Percentiles rank a stretch among this genome's conserved stretches.
Evolutionary conservation across 2,329 filamentous ascomycete genomes (phyloP).

Genomic region (Dendrostoma leiphaemia): DNA sequence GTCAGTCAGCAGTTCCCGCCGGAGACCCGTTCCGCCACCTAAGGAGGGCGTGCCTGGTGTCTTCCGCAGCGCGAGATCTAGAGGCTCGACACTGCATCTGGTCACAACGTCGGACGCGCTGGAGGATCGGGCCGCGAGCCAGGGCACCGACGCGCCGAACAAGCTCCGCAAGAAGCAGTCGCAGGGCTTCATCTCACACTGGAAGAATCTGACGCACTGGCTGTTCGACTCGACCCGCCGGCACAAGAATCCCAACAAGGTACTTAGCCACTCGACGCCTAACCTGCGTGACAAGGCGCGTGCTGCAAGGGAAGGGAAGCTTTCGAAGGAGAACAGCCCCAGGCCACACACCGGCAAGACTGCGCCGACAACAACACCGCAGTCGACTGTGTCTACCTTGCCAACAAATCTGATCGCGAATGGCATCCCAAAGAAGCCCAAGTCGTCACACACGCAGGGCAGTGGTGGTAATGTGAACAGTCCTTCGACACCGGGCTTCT

Average conservation of each 20-base stretch:
- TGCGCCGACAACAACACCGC: conserved; percentile 37
- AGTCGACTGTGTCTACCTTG: conserved; percentile 38
- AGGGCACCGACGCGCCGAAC: conserved; percentile 33
- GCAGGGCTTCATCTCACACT: conserved; percentile 57
- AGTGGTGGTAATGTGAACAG: conserved; percentile 29
- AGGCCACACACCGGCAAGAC: conserved; percentile 61
- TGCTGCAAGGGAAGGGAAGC: conserved; percentile 36
- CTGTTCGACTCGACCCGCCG: conserved; percentile 57
- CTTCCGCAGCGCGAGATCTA: conserved; percentile 65
- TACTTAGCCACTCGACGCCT: conserved; percentile 57
- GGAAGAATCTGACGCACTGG: conserved; percentile 66
- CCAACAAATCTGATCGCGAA: conserved; percentile 52
- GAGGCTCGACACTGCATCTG: conserved; percentile 83
- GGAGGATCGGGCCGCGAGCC: conserved; percentile 29
- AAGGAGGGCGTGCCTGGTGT: conserved; percentile 72
- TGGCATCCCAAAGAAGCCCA: conserved; percentile 34
- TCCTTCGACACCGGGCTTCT: conserved; percentile 29
- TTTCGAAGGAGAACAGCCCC: conserved; percentile 52
- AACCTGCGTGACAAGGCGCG: conserved; percentile 54
- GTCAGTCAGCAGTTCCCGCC: conserved; percentile 73
- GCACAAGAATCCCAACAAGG: conserved; percentile 46
- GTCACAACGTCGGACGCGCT: conserved; percentile 64
- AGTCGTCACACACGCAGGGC: conserved; percentile 19
- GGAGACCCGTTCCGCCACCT: conserved; percentile 75
- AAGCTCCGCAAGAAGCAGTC: conserved; percentile 57